Percentiles rank a stretch among this genome's conserved stretches.
phyloP scores from a whole-genome alignment of 1,139 yeast species.

The Kluyveromyces sp. region DNA sequence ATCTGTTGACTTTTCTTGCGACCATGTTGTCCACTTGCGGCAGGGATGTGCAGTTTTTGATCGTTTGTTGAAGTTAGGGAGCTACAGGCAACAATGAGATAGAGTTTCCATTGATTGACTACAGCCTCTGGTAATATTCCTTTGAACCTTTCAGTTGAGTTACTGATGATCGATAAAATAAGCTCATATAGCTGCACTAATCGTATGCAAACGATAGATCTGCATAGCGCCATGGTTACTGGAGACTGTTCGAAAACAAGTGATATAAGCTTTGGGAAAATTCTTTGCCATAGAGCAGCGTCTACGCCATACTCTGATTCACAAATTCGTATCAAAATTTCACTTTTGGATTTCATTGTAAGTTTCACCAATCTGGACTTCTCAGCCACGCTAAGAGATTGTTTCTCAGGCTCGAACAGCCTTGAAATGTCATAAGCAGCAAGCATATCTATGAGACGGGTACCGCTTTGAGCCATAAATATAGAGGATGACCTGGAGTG shows the following conservation, averaged over 20 bases:
- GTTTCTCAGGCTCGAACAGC: slow-evolving; percentile 51
- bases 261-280: slow-evolving; percentile 69
- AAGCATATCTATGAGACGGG: slow-evolving; percentile 70
- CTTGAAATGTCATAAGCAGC: slow-evolving; percentile 64
- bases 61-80: slow-evolving; percentile 87
- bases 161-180: slow-evolving; percentile 56
- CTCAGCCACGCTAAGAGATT: slow-evolving; percentile 72
- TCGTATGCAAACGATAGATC: slow-evolving; percentile 86
- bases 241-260: slow-evolving; percentile 79
- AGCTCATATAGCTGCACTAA: slow-evolving; percentile 85
- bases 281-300: slow-evolving; percentile 88
- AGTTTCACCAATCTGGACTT: slow-evolving; percentile 62
- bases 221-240: slow-evolving; percentile 85
- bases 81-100: slow-evolving; percentile 84
- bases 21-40: slow-evolving; percentile 30
- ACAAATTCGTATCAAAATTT: slow-evolving; percentile 64
- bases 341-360: slow-evolving; percentile 48
- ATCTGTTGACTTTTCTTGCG: slow-evolving; percentile 66
- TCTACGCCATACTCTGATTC: slow-evolving; percentile 94
- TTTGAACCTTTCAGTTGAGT: slow-evolving; percentile 27
- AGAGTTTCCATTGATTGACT: slow-evolving; percentile 83
- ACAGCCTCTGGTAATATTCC: slow-evolving; percentile 62
- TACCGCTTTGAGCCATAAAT: slow-evolving; percentile 72
- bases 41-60: slow-evolving; percentile 61
- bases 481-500: slow-evolving; percentile 61